A percentile compares a stretch with the other conserved stretches of the same genome.
Conservation (phyloP, 2,329 filamentous ascomycete species). For the Ophiostoma triangulosporum region DNA sequence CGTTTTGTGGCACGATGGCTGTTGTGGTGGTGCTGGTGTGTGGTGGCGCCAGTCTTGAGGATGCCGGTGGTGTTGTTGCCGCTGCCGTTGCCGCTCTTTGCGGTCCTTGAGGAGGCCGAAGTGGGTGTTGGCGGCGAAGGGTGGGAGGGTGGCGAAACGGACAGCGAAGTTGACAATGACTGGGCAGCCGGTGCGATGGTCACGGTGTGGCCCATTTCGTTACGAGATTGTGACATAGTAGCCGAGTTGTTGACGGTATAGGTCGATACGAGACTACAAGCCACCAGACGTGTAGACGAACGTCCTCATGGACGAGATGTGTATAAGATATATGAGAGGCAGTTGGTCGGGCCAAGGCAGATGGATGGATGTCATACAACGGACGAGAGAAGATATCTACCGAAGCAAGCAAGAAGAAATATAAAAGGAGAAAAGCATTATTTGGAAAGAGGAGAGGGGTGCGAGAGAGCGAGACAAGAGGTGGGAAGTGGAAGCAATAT, state of each 20-base stretch:
- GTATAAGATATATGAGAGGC: not conserved
- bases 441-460: not conserved
- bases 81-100: conserved; percentile 15
- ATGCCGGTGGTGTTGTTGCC: conserved; percentile 7
- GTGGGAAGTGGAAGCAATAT: conserved; percentile 9
- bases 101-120: conserved; percentile 2
- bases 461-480: conserved; percentile 1
- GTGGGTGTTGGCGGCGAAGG: not conserved
- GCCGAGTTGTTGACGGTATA: too few relatives aligned
- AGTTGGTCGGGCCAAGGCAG: too few relatives aligned
- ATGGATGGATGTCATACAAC: not conserved
- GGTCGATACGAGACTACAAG: not conserved
- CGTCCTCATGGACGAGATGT: not conserved
- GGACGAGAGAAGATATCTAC: not conserved
- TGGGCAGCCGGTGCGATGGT: not conserved
- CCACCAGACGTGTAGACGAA: not conserved
- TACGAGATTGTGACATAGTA: not conserved
- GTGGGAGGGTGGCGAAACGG: not conserved
- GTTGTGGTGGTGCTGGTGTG: conserved; percentile 13
- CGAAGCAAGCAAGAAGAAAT: not conserved
- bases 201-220: not conserved
- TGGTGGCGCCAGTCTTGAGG: not conserved
- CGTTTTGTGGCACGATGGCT: conserved; percentile 37
- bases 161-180: not conserved
- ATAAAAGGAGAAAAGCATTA: not conserved